phyloP scores from a whole-genome alignment of 179 eudicot genomes.

The Vitellaria paradoxa region DNA sequence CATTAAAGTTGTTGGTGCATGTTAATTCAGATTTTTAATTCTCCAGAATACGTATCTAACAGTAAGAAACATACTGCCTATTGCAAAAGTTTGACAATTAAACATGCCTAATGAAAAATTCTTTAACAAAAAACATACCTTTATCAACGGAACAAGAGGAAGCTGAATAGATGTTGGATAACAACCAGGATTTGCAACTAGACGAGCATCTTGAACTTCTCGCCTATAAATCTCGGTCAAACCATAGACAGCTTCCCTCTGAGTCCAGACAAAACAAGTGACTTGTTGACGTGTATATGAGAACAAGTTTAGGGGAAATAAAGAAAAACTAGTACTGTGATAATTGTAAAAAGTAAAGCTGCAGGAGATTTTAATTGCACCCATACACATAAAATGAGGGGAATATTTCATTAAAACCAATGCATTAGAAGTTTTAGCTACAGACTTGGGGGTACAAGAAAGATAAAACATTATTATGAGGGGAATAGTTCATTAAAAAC shows the following conservation, averaged over 20 bases:
- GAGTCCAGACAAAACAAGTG: slow-evolving; percentile 21
- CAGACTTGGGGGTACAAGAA: neutral
- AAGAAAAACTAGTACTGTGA: neutral
- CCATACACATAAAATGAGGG: neutral
- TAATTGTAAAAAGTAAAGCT: neutral
- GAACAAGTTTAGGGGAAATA: slow-evolving; percentile 7
- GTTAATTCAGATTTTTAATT: no score
- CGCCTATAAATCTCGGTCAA: slow-evolving; percentile 72
- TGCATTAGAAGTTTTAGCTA: neutral
- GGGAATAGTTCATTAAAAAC: no score
- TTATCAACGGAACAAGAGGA: slow-evolving; percentile 84
- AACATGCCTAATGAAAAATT: neutral
- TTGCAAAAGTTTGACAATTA: neutral
- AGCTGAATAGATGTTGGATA: slow-evolving; percentile 90
- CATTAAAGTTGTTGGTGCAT: neutral
- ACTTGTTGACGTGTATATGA: neutral
- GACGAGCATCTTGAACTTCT: slow-evolving; percentile 63
- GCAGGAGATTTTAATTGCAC: neutral
- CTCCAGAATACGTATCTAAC: neutral
- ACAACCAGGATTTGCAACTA: slow-evolving; percentile 97
- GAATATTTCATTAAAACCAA: no score
- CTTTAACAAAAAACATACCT: slow-evolving; percentile 41
- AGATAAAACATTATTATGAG: no score
- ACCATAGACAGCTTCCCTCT: slow-evolving; percentile 93
- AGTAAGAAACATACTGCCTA: neutral